Evolutionary conservation across 306 rosid genomes (phyloP).

Genomic region (Trichosanthes cucumerina): DNA sequence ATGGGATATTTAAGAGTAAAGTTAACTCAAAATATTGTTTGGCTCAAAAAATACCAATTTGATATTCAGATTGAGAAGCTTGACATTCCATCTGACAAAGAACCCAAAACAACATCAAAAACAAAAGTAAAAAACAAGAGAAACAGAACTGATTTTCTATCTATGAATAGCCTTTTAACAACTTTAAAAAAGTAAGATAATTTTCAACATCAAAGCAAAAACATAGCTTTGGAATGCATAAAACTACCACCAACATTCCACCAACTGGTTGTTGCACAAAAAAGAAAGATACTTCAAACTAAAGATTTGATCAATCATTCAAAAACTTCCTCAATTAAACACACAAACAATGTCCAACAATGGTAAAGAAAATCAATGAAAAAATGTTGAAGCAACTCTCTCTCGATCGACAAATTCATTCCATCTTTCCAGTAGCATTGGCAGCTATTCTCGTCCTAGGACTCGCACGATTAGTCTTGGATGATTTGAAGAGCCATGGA

Average conservation of each 20-base stretch:
- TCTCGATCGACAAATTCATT: slow-evolving; percentile 39
- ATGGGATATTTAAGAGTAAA: not conserved
- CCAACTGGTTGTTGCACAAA: slow-evolving; percentile 70
- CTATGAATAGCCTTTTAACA: not conserved
- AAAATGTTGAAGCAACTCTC: slow-evolving; percentile 33
- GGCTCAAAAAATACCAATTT: not conserved
- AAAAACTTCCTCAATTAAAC: not conserved
- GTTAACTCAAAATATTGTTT: not conserved
- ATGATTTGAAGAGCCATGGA: slow-evolving; percentile 41
- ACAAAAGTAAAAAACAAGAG: not conserved
- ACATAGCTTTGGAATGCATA: not conserved
- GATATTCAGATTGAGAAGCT: not conserved
- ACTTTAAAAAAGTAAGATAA: not conserved
- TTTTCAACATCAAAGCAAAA: not conserved
- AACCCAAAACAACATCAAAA: not conserved
- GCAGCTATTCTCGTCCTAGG: slow-evolving; percentile 56
- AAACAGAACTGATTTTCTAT: not conserved
- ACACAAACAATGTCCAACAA: slow-evolving; percentile 1
- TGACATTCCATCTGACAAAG: not conserved
- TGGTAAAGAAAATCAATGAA: not conserved
- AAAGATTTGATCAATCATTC: slow-evolving; percentile 23
- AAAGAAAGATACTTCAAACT: slow-evolving; percentile 28
- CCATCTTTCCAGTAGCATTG: slow-evolving; percentile 44
- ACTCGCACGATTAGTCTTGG: slow-evolving; percentile 41
- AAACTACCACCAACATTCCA: slow-evolving; percentile 28